Evolutionary conservation across 1,284 basidiomycete genomes (phyloP).

Genomic region (Boletus smithii): DNA sequence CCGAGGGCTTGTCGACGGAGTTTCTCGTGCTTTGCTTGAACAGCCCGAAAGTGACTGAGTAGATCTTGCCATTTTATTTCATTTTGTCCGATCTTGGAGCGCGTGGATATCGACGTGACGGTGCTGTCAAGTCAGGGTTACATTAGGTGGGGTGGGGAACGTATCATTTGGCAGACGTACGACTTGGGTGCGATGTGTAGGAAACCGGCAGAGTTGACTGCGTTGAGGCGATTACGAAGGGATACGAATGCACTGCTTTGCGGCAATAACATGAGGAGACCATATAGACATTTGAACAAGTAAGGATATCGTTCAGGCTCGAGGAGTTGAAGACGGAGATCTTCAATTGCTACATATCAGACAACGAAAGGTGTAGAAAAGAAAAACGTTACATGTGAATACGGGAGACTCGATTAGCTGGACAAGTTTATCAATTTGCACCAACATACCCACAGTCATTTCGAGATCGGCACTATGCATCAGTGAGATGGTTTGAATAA

Average conservation of each 20-base stretch:
- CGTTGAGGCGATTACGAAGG: slow-evolving; percentile 88
- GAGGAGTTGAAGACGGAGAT: slow-evolving; percentile 92
- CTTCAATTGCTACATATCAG: slow-evolving; percentile 40
- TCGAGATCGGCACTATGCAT: slow-evolving; percentile 84
- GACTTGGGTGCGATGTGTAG: slow-evolving; percentile 82
- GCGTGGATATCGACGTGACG: slow-evolving; percentile 39
- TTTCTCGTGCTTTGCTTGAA: slow-evolving; percentile 86
- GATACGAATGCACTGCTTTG: slow-evolving; percentile 97
- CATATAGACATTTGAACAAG: slow-evolving; percentile 97
- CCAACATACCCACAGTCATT: slow-evolving; percentile 90
- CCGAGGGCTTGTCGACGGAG: slow-evolving; percentile 69
- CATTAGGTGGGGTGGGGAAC: neutral
- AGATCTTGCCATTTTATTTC: slow-evolving; percentile 96
- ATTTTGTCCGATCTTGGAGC: slow-evolving; percentile 77
- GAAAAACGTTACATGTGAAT: slow-evolving; percentile 77
- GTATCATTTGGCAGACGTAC: slow-evolving; percentile 41
- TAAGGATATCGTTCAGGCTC: slow-evolving; percentile 97
- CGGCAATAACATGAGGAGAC: slow-evolving; percentile 94
- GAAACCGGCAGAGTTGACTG: slow-evolving; percentile 93
- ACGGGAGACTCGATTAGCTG: slow-evolving; percentile 98
- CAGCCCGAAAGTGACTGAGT: slow-evolving; percentile 78
- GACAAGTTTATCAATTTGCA: slow-evolving; percentile 98
- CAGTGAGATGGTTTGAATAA: slow-evolving; percentile 5
- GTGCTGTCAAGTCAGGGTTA: slow-evolving; percentile 12
- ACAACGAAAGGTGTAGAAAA: neutral